These are phyloP conservation scores for Senecio squalidus DNA, from an alignment of 140 eudicot genomes.

Conservation along the genomic window DNA sequence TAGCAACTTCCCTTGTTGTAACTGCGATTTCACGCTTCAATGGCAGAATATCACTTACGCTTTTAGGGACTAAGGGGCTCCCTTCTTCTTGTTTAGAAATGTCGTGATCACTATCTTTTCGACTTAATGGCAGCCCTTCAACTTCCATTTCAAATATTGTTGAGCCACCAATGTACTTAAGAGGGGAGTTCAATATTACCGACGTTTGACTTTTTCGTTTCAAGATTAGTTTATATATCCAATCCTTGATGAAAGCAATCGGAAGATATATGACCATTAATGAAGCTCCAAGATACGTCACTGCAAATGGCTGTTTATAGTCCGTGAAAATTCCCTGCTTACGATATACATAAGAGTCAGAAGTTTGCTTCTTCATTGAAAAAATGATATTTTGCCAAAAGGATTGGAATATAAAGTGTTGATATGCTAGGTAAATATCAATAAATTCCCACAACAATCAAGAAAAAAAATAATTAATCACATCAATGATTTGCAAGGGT, in stretches of 20 bases:
- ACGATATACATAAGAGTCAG: conserved; percentile 6
- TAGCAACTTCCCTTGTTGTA: conserved; percentile 72
- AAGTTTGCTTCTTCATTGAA: not conserved
- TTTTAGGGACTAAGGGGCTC: conserved; percentile 48
- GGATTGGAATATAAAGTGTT: not conserved
- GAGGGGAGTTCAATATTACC: conserved; percentile 46
- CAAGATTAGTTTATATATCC: conserved; percentile 42
- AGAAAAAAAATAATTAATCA: conserved; percentile 8
- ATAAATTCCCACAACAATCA: not conserved
- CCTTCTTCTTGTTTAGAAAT: conserved; percentile 60
- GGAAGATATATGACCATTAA: conserved; percentile 95
- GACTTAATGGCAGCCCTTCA: conserved; percentile 39
- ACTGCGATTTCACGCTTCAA: conserved; percentile 42
- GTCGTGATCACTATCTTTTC: conserved; percentile 65
- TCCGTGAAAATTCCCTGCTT: conserved; percentile 76
- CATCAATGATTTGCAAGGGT: conserved; percentile 16
- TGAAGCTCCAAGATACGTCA: conserved; percentile 98
- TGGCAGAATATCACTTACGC: conserved; percentile 26
- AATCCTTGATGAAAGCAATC: conserved; percentile 76
- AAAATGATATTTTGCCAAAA: not conserved
- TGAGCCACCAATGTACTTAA: conserved; percentile 47
- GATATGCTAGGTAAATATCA: conserved; percentile 14
- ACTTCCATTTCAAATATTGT: conserved; percentile 60
- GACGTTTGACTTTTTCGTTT: conserved; percentile 43
- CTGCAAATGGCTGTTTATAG: conserved; percentile 98